Base-by-base conservation (phyloP, 2,329 filamentous ascomycete genomes). In the Fusarium sp. region DNA sequence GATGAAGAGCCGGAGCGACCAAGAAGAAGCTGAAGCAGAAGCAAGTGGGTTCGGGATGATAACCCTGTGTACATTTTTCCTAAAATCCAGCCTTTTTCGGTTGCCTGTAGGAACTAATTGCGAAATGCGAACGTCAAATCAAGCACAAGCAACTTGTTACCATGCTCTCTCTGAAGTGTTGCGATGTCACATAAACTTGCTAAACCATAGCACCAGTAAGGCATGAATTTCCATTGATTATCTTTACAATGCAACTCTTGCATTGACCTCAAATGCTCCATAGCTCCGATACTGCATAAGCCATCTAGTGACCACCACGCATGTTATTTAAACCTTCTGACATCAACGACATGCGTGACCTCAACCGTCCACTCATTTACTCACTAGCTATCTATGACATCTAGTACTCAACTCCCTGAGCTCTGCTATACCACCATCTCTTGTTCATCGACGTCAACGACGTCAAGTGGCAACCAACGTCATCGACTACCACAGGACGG, bases 31-130 rank as follows among this genome's bases (percentile, higher is more conserved):
- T 23, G 48, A 52, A 49, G 69, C 62, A 56, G 69, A 52, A 70
- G 62, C 65, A 59, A 70, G 70, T 68, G 68, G 68, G 67, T 71
- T 63, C 64, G 61, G 50, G 69, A 69, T 67, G 70, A 69, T 72
- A 74, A 78, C 76, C 77, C 76, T 75, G 74, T 79, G 78, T 80
- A 80, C 74, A 80, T 79, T 80, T 80, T 79, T 77, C 69, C 75
- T 66, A 72, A 70, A 71, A 76, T 66, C 57, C 74, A 77, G 69
- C 74, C 75, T 76, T 47, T 69, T 59, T 20, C 24, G 70, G 74
- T 73, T 77, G 64, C 64, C 66, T 74, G 71, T 76, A 76, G 72
- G 74, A 78, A 73, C 68, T 75, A 68, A 70, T 76, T 77, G 66
- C 68, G 63, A 75, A 70, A 76, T 76, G 71, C 68, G 52, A 75